phyloP scores from a whole-genome alignment of 73 alveolate genomes.

The Paramecium octaurelia region DNA sequence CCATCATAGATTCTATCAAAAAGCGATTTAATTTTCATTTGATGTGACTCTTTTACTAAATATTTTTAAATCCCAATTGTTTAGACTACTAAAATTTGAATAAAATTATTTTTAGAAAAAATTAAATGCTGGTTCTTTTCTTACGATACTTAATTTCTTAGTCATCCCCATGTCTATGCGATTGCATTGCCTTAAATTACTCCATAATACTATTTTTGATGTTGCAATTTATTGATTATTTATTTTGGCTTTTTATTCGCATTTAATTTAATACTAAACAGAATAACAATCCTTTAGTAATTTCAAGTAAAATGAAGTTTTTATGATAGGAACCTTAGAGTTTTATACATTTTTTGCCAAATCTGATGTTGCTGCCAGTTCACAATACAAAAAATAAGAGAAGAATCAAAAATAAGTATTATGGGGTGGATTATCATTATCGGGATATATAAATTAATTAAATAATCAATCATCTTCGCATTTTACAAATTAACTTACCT shows the following conservation, averaged over 20 bases:
- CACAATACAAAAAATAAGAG: background rate
- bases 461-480: background rate
- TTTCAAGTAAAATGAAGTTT: background rate
- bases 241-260: background rate
- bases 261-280: background rate
- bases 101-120: background rate
- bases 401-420: background rate
- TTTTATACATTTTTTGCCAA: background rate
- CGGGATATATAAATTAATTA: background rate
- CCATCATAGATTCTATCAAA: too few species aligned
- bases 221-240: background rate
- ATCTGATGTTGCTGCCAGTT: background rate
- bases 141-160: background rate
- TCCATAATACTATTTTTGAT: background rate
- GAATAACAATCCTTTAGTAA: background rate
- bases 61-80: background rate
- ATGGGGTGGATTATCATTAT: background rate
- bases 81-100: background rate
- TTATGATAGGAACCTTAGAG: background rate
- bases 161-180: background rate
- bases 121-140: background rate
- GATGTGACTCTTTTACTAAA: too few species aligned
- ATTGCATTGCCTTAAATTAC: background rate
- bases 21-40: too few species aligned
- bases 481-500: constrained; percentile 6